These are phyloP conservation scores for Boletus subparvulus DNA, from an alignment of 768 basidiomycete genomes.

Conservation along the genomic window DNA sequence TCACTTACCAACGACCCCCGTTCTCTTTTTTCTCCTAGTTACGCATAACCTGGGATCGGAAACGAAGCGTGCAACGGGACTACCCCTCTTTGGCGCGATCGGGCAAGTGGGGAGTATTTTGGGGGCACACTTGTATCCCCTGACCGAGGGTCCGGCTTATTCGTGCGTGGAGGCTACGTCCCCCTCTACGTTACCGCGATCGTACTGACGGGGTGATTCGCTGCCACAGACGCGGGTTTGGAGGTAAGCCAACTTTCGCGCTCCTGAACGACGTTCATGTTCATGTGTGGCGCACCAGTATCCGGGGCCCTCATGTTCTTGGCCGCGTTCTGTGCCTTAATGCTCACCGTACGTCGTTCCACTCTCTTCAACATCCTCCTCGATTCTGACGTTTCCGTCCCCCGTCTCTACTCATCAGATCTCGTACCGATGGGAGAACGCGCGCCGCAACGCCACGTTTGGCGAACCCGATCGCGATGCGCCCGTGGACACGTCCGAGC, in stretches of 20 bases:
- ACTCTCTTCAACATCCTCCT: neutral
- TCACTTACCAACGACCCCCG: neutral
- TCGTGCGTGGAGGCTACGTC: slow-evolving; percentile 21
- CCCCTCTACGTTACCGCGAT: neutral
- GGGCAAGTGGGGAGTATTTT: slow-evolving; percentile 43
- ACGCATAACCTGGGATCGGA: slow-evolving; percentile 45
- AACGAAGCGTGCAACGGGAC: slow-evolving; percentile 43
- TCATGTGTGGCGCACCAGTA: slow-evolving; percentile 4
- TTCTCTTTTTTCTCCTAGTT: slow-evolving; percentile 25
- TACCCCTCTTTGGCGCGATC: slow-evolving; percentile 43
- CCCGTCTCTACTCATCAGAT: slow-evolving; percentile 35
- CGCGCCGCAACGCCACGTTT: slow-evolving; percentile 49
- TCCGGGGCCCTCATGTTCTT: slow-evolving; percentile 27
- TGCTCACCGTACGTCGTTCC: slow-evolving; percentile 18
- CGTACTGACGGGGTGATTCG: neutral
- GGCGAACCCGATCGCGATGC: slow-evolving; percentile 49
- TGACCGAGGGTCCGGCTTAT: slow-evolving; percentile 41
- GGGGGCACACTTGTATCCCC: slow-evolving; percentile 43
- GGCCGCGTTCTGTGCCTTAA: slow-evolving; percentile 17
- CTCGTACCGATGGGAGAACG: slow-evolving; percentile 64
- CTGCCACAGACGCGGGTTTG: slow-evolving; percentile 17
- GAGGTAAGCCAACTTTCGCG: slow-evolving; percentile 3
- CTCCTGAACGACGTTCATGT: neutral
- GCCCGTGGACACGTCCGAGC: slow-evolving; percentile 58
- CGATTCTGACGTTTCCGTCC: neutral